phyloP scores from a whole-genome alignment of 202 grass and related monocot species.

The Bolboschoenoplectus hybrid region DNA sequence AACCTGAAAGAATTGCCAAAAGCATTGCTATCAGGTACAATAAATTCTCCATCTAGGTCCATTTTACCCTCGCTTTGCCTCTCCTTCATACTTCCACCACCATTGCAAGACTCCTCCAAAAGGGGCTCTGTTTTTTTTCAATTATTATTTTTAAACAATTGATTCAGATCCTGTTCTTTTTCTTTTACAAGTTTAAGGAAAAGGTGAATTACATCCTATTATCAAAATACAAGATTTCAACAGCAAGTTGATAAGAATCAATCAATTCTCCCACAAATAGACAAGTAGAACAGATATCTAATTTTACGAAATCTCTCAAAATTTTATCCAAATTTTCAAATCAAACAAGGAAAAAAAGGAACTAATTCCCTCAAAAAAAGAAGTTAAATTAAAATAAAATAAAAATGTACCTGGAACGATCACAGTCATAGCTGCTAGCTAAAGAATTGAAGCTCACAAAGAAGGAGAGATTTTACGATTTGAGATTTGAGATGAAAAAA shows the following conservation, averaged over 20 bases:
- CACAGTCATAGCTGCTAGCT: conserved; percentile 39
- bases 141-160: not conserved
- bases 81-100: conserved; percentile 27
- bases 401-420: conserved; percentile 40
- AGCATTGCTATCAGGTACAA: conserved; percentile 43
- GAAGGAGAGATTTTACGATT: not conserved
- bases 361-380: not conserved
- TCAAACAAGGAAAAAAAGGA: not conserved
- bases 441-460: not conserved
- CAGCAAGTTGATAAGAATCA: not conserved
- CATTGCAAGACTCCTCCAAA: conserved; percentile 24
- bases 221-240: not conserved
- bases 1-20: conserved; percentile 51
- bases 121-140: not conserved
- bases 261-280: not conserved
- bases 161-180: not conserved
- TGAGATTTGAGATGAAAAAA: not conserved
- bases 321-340: no score
- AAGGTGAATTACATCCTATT: not conserved
- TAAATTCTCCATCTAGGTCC: conserved; percentile 28
- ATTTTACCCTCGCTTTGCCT: not conserved
- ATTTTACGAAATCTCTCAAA: not conserved
- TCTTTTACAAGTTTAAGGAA: not conserved
- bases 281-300: not conserved
- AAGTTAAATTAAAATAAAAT: no score